Evolutionary conservation across 164 flowering plant genomes (phyloP).

Genomic region (Piper longum): DNA sequence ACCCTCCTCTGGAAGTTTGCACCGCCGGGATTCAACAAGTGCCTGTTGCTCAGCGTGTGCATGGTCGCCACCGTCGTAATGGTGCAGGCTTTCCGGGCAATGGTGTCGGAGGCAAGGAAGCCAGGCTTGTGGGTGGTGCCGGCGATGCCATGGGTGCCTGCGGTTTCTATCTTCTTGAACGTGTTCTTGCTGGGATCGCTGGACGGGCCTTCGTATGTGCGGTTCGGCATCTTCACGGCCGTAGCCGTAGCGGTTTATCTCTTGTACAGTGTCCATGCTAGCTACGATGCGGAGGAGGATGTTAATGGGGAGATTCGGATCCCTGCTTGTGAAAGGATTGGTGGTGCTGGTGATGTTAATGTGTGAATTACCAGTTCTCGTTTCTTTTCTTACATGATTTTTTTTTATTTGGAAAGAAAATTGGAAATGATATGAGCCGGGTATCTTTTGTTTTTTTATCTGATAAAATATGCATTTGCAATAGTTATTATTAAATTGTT

Average conservation of each 20-base stretch:
- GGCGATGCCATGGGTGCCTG: conserved; percentile 86
- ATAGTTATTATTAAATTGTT: too few species aligned
- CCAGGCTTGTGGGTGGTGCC: conserved; percentile 94
- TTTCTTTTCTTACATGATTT: too few species aligned
- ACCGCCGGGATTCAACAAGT: conserved; percentile 36
- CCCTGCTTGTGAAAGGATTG: background rate
- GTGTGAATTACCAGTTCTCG: background rate
- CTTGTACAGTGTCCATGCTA: conserved; percentile 77
- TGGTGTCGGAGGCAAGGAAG: conserved; percentile 53
- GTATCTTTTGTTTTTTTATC: too few species aligned
- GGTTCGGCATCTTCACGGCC: conserved; percentile 67
- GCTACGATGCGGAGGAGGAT: conserved; percentile 56
- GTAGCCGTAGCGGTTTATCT: conserved; percentile 48
- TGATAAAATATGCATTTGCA: too few species aligned
- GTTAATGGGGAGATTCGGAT: conserved; percentile 13
- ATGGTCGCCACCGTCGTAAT: conserved; percentile 25
- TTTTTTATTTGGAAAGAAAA: too few species aligned
- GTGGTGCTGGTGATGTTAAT: too few species aligned
- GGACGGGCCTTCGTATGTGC: conserved; percentile 53
- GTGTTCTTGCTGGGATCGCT: conserved; percentile 71
- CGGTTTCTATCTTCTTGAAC: conserved; percentile 61
- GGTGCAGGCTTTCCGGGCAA: conserved; percentile 36
- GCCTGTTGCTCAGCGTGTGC: conserved; percentile 35
- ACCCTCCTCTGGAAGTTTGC: conserved; percentile 56
- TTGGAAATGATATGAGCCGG: too few species aligned